Evolutionary conservation across 169 alveolate genomes (phyloP).

Genomic region (Plasmodium reichenowi): DNA sequence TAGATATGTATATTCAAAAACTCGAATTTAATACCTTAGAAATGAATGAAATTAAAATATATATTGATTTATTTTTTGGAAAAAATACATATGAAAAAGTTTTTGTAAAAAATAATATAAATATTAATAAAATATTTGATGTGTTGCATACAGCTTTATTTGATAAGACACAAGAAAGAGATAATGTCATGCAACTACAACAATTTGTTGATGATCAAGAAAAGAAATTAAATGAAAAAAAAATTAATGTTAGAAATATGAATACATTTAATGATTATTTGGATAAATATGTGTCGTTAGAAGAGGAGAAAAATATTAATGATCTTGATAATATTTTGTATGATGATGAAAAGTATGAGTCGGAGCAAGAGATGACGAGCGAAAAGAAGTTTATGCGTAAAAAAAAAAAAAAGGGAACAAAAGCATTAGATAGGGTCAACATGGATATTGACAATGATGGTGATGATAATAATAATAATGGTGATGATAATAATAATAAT

Average conservation of each 20-base stretch:
- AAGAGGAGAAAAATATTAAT: slow-evolving; percentile 24
- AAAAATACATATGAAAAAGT: slow-evolving; percentile 47
- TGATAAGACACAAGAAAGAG: slow-evolving; percentile 60
- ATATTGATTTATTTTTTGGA: slow-evolving; percentile 65
- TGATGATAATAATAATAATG: neutral
- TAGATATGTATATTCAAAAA: slow-evolving; percentile 41
- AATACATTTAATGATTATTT: slow-evolving; percentile 37
- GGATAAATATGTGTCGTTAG: slow-evolving; percentile 19
- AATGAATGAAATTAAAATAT: slow-evolving; percentile 29
- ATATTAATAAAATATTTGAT: slow-evolving; percentile 36
- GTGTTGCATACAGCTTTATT: slow-evolving; percentile 23
- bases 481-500: neutral
- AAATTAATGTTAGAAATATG: slow-evolving; percentile 53
- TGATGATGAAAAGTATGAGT: slow-evolving; percentile 18
- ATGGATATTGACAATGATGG: neutral
- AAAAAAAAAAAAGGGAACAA: neutral
- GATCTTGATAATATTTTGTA: slow-evolving; percentile 36
- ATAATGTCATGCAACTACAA: slow-evolving; percentile 50
- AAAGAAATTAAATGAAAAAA: slow-evolving; percentile 23
- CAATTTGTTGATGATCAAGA: slow-evolving; percentile 61
- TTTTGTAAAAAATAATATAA: slow-evolving; percentile 39
- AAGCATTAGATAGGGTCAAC: neutral
- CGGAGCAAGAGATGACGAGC: neutral
- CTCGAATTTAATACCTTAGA: slow-evolving; percentile 39
- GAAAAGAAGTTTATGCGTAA: neutral